These are phyloP conservation scores for Cryptococcus sp. DNA, from an alignment of 1,284 basidiomycete genomes.

Conservation along the genomic window DNA sequence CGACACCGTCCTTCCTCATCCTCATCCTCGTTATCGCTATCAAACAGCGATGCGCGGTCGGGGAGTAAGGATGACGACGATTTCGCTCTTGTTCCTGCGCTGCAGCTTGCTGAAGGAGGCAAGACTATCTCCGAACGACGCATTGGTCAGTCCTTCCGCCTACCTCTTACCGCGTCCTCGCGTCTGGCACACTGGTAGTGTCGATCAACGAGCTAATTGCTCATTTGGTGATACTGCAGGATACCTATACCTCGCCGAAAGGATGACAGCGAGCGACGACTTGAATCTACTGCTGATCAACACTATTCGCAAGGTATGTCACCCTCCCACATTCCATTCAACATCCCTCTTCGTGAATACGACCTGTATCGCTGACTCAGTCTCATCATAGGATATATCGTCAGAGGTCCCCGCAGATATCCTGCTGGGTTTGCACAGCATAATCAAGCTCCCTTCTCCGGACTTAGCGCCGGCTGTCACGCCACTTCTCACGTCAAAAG, in stretches of 20 bases:
- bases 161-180: no score
- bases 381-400: conserved; percentile 36
- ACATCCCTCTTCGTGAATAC: neutral
- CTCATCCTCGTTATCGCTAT: no score
- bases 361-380: neutral
- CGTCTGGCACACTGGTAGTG: neutral
- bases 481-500: conserved; percentile 29
- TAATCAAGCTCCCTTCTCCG: conserved; percentile 36
- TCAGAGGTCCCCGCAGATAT: conserved; percentile 28
- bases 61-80: conserved; percentile 16
- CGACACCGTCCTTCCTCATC: conserved; percentile 4
- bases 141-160: conserved; percentile 30
- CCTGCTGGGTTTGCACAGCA: conserved; percentile 40
- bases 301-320: conserved; percentile 47
- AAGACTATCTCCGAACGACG: conserved; percentile 29
- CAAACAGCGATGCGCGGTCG: neutral
- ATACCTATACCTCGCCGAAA: conserved; percentile 44
- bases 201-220: neutral
- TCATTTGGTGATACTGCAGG: conserved; percentile 23
- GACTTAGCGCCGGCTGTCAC: conserved; percentile 48
- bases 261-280: conserved; percentile 39
- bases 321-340: neutral
- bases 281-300: conserved; percentile 48
- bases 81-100: conserved; percentile 44
- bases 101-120: conserved; percentile 46